phyloP scores from a whole-genome alignment of 768 basidiomycete species.

The Agaricus bisporus region DNA sequence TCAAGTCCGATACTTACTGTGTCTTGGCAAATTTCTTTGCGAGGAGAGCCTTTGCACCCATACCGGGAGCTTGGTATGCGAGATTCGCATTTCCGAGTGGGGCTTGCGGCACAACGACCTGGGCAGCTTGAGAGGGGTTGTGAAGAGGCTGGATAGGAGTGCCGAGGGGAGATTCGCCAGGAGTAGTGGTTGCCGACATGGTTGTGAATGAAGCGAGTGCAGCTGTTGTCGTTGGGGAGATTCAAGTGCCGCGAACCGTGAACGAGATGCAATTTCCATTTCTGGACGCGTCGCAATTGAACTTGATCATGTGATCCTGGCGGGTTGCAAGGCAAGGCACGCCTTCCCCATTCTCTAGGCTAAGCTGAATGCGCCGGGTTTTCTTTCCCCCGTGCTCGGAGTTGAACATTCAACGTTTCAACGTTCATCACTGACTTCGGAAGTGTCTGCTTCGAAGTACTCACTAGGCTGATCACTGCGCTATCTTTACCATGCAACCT shows the following conservation, averaged over 20 bases:
- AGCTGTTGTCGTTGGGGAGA: constrained; percentile 1
- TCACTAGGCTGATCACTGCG: no score
- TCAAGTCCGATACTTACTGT: constrained; percentile 47
- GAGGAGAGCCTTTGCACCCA: constrained; percentile 88
- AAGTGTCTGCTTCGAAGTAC: no score
- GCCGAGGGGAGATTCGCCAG: constrained; percentile 58
- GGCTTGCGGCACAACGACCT: constrained; percentile 72
- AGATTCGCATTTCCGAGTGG: constrained; percentile 69
- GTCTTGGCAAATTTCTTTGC: constrained; percentile 91
- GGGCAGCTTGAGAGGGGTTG: constrained; percentile 76
- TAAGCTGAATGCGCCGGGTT: background rate
- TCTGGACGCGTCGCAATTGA: constrained; percentile 14
- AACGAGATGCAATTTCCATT: constrained; percentile 3
- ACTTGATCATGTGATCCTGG: constrained; percentile 16
- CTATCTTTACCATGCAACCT: no score
- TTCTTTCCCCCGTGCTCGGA: no score
- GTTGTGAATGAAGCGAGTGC: background rate
- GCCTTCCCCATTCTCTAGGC: background rate
- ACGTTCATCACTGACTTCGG: background rate
- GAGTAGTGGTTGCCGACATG: constrained; percentile 55
- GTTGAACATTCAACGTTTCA: background rate
- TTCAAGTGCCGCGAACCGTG: background rate
- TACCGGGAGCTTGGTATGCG: constrained; percentile 52
- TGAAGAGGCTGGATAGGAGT: constrained; percentile 77
- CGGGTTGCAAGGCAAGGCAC: no score